Evolutionary conservation across 176 grass and related monocot species (phyloP), one percentile per base, ranked within the genome.

Genomic region (Carex myosuroides): DNA sequence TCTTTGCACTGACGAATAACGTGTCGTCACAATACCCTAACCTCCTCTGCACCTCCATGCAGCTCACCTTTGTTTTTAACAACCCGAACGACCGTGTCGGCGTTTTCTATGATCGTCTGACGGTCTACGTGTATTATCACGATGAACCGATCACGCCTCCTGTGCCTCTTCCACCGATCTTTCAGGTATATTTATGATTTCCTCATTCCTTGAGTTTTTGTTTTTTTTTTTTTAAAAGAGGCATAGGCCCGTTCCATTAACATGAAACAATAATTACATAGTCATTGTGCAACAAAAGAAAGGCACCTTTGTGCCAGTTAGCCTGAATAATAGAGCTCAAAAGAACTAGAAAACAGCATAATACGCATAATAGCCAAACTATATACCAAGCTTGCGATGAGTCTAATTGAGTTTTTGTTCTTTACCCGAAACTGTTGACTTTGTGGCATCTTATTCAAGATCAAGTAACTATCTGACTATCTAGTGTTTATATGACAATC

Each of bases 1-100:
- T 97, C 72, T 94, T 86, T 85, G 80, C 67, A 41, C 65, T 92
- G 76, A 52, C 78, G 12, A 74, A 37, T 85, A 72, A 64, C 30
- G 30, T 17, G 4, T 68, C 59, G 0, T 17, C 22, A 54, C 18
- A 81, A 70, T 82, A 56, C 7, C 68, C 60, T 39, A 84, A 55
- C 62, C 65, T 77, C 59, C 60, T 89, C 52, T 84, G 56, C 88
- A 87, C 73, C 63, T 71, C 76, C 18, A 84, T 90, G 80, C 89
- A 91, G 84, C 87, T 97, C 89, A 92, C 89, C 26, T 58, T 92
- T 65, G 35, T 91, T 85, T 85, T 91, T 57, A 90, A 87, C 92
- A 94, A 97, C 90, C 94, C 92, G 6, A 97, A 87, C 84, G 87
- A 88, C 57, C 90, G 79, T 74, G 70, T 82, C 65, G 4, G 81